Conservation (phyloP, 2,329 filamentous ascomycete species). For the Nigrograna mackinnonii region DNA sequence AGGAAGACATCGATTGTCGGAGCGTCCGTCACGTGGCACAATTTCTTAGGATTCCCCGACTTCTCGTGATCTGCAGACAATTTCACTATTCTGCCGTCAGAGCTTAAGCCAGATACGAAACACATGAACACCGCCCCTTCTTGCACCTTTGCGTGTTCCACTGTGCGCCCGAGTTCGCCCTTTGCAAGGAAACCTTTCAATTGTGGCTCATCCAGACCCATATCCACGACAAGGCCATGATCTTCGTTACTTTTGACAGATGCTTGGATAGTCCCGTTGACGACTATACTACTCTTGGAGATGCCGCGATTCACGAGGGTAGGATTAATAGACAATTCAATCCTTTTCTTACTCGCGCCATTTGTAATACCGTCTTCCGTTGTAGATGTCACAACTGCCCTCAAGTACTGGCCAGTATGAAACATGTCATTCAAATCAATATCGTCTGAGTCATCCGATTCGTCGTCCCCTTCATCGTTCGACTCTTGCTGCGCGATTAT, state of each 20-base stretch:
- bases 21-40: slow-evolving; percentile 71
- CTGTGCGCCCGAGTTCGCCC: slow-evolving; percentile 72
- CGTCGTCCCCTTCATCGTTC: slow-evolving; percentile 59
- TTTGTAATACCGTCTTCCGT: slow-evolving; percentile 62
- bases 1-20: slow-evolving; percentile 89
- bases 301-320: slow-evolving; percentile 77
- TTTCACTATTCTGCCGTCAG: slow-evolving; percentile 83
- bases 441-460: slow-evolving; percentile 57
- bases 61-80: slow-evolving; percentile 75
- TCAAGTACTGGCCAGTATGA: slow-evolving; percentile 81
- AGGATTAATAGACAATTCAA: slow-evolving; percentile 86
- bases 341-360: slow-evolving; percentile 68
- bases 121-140: slow-evolving; percentile 86
- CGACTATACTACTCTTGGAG: slow-evolving; percentile 70
- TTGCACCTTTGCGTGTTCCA: slow-evolving; percentile 70
- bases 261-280: slow-evolving; percentile 81
- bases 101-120: slow-evolving; percentile 73
- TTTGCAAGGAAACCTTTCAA: slow-evolving; percentile 83
- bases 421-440: slow-evolving; percentile 79
- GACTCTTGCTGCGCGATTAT: slow-evolving; percentile 65
- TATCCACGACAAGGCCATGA: slow-evolving; percentile 90
- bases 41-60: slow-evolving; percentile 67
- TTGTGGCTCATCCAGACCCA: slow-evolving; percentile 71
- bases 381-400: slow-evolving; percentile 81
- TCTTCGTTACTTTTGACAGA: slow-evolving; percentile 92